Base-by-base conservation (phyloP, 164 flowering plant genomes). In the Nelumbo lutea region DNA sequence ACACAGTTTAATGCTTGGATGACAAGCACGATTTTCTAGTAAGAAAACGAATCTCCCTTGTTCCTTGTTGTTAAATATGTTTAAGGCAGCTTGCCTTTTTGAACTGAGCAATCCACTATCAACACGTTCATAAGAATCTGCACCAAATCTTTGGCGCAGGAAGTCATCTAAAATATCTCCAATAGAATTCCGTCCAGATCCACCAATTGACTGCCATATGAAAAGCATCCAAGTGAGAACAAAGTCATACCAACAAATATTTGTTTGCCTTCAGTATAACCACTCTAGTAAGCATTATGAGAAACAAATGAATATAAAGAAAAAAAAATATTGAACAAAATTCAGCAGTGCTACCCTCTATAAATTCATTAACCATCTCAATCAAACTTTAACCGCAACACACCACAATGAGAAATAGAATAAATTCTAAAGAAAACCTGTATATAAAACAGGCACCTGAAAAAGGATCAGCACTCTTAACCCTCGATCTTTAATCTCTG, bases 111-210 rank as follows among this genome's bases (percentile, higher is more conserved):
- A 60, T 69, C 81, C 83, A 66, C 80, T 75, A 60, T 84, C 99
- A 72, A 93, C 61, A 11, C 93, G 88, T 73, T 91, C 98, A 84
- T 85, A 96, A 43, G 96, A 82, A 72, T 90, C 84, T 47, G 62
- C 42, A 59, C 98, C 98, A 82, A 83, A 96, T 76, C 93, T 83
- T 70, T 79, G 85, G 47, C 83, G 80, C 62, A 96, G 62, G 78
- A 76, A 86, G 70, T 96, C 99, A 68, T 93, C 98, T 80, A 96
- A 79, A 71, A 89, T 82, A 70, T 87, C 87, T 41, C 96, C 97
- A 66, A 81, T 70, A 4, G 75, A 62, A 66, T 65, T 79, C 70
- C 72, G 75, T 68, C 84, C 88, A 71, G 83, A 74, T 11, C 87
- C 88, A 74, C 80, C 74, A 62, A 79, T 74, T 27, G 86, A 70